Evolutionary conservation across 1,284 basidiomycete genomes (phyloP).

Genomic region (Taiwanofungus camphoratus): DNA sequence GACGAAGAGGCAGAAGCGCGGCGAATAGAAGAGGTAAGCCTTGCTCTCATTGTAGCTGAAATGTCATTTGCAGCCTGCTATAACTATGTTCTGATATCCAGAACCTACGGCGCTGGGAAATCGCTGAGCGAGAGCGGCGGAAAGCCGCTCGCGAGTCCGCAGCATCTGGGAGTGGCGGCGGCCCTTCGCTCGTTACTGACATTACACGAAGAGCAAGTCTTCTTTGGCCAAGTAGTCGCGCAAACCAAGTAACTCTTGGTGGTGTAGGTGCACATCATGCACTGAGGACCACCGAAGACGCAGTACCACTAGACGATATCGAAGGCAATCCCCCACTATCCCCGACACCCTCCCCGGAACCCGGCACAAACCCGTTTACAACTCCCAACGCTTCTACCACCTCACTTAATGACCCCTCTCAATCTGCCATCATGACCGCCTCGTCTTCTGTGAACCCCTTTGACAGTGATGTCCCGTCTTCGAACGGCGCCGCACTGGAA

Average conservation of each 20-base stretch:
- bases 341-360: conserved; percentile 34
- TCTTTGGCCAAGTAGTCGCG: conserved; percentile 35
- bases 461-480: conserved; percentile 7
- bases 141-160: conserved; percentile 53
- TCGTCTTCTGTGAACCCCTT: conserved; percentile 16
- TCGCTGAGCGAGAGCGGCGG: conserved; percentile 63
- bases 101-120: conserved; percentile 72
- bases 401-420: conserved; percentile 41
- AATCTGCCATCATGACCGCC: conserved; percentile 28
- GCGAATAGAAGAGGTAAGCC: conserved; percentile 60
- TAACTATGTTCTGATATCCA: conserved; percentile 26
- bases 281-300: conserved; percentile 40
- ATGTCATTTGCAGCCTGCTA: too few species aligned
- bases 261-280: conserved; percentile 30
- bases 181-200: conserved; percentile 46
- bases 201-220: conserved; percentile 52
- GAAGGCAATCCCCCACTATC: conserved; percentile 30
- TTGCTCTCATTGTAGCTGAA: too few species aligned
- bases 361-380: conserved; percentile 45
- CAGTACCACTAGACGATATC: conserved; percentile 47
- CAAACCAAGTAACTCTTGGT: conserved; percentile 28
- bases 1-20: conserved; percentile 63
- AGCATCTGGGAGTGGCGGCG: conserved; percentile 16
- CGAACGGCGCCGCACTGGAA: conserved; percentile 19
- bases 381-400: conserved; percentile 38